Conservation (phyloP, 2,329 filamentous ascomycete genomes). For the Colletotrichum sp. region DNA sequence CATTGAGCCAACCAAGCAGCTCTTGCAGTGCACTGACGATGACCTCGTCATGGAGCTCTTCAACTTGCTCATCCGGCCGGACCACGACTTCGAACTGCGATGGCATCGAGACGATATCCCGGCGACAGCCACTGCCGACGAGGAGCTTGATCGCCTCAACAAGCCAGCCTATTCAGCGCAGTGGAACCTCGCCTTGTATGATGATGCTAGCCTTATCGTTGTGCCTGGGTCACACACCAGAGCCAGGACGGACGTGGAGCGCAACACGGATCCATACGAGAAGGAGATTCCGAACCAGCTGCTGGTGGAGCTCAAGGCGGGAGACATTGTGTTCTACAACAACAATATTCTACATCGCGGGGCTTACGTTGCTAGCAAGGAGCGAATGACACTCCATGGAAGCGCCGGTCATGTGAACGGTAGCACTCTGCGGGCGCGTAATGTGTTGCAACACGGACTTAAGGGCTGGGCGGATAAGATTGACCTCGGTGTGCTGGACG, state of each 20-base stretch:
- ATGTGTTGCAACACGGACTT: conserved; percentile 78
- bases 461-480: conserved; percentile 68
- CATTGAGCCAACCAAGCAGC: conserved; percentile 65
- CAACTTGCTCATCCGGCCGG: conserved; percentile 82
- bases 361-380: conserved; percentile 62
- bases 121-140: conserved; percentile 65
- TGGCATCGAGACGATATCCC: conserved; percentile 90
- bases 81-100: conserved; percentile 72
- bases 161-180: conserved; percentile 77
- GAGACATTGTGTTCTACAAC: conserved; percentile 87
- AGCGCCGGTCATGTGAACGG: conserved; percentile 68
- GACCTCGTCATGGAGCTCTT: conserved; percentile 85
- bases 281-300: conserved; percentile 66
- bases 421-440: conserved; percentile 64
- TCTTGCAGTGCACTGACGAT: conserved; percentile 64
- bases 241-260: conserved; percentile 72
- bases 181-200: conserved; percentile 84
- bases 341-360: conserved; percentile 86
- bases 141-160: conserved; percentile 68
- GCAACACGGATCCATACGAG: conserved; percentile 70
- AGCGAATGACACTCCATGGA: conserved; percentile 76
- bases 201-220: conserved; percentile 76
- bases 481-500: conserved; percentile 56
- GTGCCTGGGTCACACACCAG: conserved; percentile 79
- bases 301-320: conserved; percentile 69